phyloP scores from a whole-genome alignment of 345 rosid genomes.

The Bretschneidera sinensis region DNA sequence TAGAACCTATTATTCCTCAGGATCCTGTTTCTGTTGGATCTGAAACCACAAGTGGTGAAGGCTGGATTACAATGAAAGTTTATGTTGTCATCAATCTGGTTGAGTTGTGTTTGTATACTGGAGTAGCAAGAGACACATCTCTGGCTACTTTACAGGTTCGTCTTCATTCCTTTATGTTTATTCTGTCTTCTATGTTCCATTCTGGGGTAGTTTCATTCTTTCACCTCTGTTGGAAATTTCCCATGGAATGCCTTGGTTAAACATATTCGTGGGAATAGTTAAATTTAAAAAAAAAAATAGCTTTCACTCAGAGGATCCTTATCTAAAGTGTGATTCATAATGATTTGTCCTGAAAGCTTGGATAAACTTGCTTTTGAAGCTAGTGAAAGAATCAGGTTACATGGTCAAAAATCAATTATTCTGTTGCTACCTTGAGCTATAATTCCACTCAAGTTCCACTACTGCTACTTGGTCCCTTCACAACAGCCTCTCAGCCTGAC shows the following conservation, averaged over 20 bases:
- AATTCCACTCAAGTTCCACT: too few species aligned
- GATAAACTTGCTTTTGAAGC: too few species aligned
- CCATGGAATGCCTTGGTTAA: background rate
- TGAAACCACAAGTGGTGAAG: conserved; percentile 31
- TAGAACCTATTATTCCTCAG: conserved; percentile 40
- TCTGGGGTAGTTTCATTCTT: too few species aligned
- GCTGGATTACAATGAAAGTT: conserved; percentile 68
- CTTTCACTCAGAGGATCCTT: too few species aligned
- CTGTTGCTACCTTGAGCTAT: too few species aligned
- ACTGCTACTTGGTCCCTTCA: too few species aligned
- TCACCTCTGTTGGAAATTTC: background rate
- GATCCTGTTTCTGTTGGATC: conserved; percentile 30
- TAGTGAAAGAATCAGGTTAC: too few species aligned
- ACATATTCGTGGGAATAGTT: background rate
- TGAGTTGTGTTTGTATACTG: conserved; percentile 70
- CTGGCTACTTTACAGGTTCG: conserved; percentile 78
- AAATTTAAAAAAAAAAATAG: too few species aligned
- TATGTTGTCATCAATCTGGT: conserved; percentile 65
- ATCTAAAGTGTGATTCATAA: too few species aligned
- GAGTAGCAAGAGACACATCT: conserved; percentile 65
- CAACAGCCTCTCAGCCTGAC: too few species aligned
- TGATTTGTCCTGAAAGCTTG: too few species aligned
- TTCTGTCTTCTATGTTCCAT: background rate
- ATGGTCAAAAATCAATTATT: too few species aligned
- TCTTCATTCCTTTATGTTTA: conserved; percentile 9